These are phyloP conservation scores for Aphanocladium album DNA, from an alignment of 2,329 filamentous ascomycete species.

Conservation along the genomic window DNA sequence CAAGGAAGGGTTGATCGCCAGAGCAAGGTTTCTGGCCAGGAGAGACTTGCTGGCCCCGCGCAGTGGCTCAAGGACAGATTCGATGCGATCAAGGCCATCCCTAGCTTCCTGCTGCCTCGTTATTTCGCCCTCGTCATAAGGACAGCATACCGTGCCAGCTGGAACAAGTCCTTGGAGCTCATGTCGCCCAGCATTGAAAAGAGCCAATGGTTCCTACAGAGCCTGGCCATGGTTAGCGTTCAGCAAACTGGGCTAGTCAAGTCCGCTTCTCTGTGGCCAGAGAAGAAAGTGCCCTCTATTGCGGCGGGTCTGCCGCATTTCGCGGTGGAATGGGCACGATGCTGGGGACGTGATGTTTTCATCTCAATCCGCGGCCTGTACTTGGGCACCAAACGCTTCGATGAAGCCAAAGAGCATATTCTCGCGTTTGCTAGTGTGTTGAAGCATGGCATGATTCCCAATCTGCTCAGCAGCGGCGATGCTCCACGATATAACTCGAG, in stretches of 20 bases:
- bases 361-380: constrained; percentile 92
- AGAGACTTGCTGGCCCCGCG: constrained; percentile 59
- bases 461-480: constrained; percentile 80
- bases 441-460: constrained; percentile 98
- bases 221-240: constrained; percentile 82
- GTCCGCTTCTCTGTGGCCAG: constrained; percentile 85
- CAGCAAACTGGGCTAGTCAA: constrained; percentile 87
- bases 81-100: constrained; percentile 76
- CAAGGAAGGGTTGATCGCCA: constrained; percentile 71
- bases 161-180: constrained; percentile 70
- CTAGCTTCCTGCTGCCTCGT: constrained; percentile 82
- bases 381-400: constrained; percentile 81
- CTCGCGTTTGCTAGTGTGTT: constrained; percentile 90
- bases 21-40: constrained; percentile 57
- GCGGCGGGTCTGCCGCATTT: constrained; percentile 95
- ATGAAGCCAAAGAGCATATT: constrained; percentile 90
- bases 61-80: constrained; percentile 81
- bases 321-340: constrained; percentile 86
- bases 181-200: constrained; percentile 72
- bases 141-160: constrained; percentile 80
- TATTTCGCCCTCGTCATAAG: constrained; percentile 90
- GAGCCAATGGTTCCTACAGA: constrained; percentile 85
- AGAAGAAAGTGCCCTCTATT: constrained; percentile 76
- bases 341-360: constrained; percentile 96
- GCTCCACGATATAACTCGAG: constrained; percentile 90